Conservation (phyloP, 2,329 filamentous ascomycete genomes). For the Colletotrichum cordylinicola region DNA sequence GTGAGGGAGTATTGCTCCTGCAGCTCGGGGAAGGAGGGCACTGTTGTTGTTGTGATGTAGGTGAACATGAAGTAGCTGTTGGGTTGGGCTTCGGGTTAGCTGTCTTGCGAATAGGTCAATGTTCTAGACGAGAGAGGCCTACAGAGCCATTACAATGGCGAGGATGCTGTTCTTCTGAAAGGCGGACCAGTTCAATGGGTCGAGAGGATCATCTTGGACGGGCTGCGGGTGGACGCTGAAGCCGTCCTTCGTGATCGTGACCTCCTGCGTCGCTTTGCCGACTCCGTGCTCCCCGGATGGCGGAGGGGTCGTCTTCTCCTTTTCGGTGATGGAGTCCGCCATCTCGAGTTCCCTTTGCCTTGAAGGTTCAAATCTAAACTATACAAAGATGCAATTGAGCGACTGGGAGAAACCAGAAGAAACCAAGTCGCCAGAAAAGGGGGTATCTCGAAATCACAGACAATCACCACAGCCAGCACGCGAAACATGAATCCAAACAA, state of each 20-base stretch:
- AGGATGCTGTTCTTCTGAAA: constrained; percentile 54
- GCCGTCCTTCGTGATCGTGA: constrained; percentile 26
- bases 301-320: neutral
- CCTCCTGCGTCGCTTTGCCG: constrained; percentile 17
- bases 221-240: constrained; percentile 42
- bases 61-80: constrained; percentile 62
- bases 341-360: neutral
- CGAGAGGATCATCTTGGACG: constrained; percentile 45
- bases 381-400: neutral
- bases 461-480: neutral
- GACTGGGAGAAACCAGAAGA: neutral
- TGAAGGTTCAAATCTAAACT: neutral
- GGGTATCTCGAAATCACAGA: neutral
- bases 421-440: neutral
- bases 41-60: constrained; percentile 62
- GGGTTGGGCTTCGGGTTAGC: neutral
- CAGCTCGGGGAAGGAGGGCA: constrained; percentile 57
- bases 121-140: constrained; percentile 23
- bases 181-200: constrained; percentile 60
- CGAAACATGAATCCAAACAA: neutral
- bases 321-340: constrained; percentile 8
- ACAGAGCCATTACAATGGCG: constrained; percentile 59
- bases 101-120: neutral
- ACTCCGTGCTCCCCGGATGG: neutral
- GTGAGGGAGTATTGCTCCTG: constrained; percentile 50